Base-by-base conservation (phyloP, 2,329 filamentous ascomycete genomes). In the Dactylellina drechsleri region DNA sequence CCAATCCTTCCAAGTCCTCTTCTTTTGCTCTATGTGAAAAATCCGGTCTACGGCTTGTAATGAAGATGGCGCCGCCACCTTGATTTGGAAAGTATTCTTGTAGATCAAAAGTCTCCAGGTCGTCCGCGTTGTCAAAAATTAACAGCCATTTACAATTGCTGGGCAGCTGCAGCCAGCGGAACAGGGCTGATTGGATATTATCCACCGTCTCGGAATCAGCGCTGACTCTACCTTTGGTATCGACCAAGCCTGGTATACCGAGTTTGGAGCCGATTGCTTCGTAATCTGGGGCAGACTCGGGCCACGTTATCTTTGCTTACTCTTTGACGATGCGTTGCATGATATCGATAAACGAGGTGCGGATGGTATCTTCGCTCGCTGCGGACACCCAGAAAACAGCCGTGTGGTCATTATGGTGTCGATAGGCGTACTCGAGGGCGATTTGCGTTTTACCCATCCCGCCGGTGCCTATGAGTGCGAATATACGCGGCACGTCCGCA, bases 361-460 rank as follows among this genome's bases (percentile, higher is more conserved):
- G 52, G n/a, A 66, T 66, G 10, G 28, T 41, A 2, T 58, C 28
- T 41, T 58, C 66, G 18, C 66, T 76, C 41, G 31, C 66, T 36
- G 72, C 76, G 61, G 77, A 67, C 2, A 80, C 47, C 78, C 77
- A 79, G 71, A 80, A 79, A 18, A 79, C 50, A 5, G 78, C 77
- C 31, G 77, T 70, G 56, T 78, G 79, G 2, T 70, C 36, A 4
- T 53, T 16, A 12, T 68, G 57, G 18, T 75, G 8, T 16, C 66
- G 58, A 57, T 77, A 76, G 15, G 68, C 71, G 50, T 77, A 80
- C 66, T 79, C 71, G 4, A 59, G 62, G 16, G 76, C 77, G 18
- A 47, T 74, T 57, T 79, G 66, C 12, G 78, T 78, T 64, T 80
- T 80, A 10, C 78, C 58, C 58, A 62, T 64, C 8, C 59, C 59